Evolutionary conservation across 2,329 filamentous ascomycete genomes (phyloP), one percentile per base, ranked within the genome.

Genomic region (Alternaria arborescens): DNA sequence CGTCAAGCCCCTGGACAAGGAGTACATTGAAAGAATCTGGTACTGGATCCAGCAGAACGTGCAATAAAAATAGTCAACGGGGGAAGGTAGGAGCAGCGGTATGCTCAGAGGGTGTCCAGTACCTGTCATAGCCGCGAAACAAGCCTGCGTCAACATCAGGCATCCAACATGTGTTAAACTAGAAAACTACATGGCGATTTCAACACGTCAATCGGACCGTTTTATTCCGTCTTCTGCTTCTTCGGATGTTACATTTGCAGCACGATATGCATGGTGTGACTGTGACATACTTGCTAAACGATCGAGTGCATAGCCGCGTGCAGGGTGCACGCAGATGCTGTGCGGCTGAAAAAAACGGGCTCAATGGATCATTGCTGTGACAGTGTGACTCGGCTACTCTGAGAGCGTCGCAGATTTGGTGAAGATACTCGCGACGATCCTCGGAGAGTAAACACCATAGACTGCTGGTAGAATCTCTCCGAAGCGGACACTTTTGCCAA

Each of bases 1-100:
- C 7, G 64, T 84, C 3, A 53, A 70, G 65, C 79, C 80, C 6
- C 70, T 84, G 28, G 74, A 82, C 70, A 78, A 83, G 70, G 78
- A 65, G 43, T 78, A 84, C 60, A 76, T 82, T 7, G 65, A 67
- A 36, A 80, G 77, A 66, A 75, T 82, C n/a, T 83, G 82, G 82
- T 58, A 55, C 20, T 82, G 80, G 80, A 50, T 71, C 3, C 60
- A 66, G 53, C 61, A 60, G 22, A 70, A 68, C 30, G 64, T 73
- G 24, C 36, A 46, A 32, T 71, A 56, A 60, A 2, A 38, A 42
- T 22, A 12, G n/a, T 51, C 46, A 22, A 50, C 12, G 14, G 46
- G 20, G 30, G 46, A 26, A 12, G 38, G n/a, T 14, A 50, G 20
- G 46, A 38, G 34, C 46, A n/a, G 30, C 22, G 20, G 46, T 34